phyloP scores from a whole-genome alignment of 805 yeast species.

The Yarrowia sp. region DNA sequence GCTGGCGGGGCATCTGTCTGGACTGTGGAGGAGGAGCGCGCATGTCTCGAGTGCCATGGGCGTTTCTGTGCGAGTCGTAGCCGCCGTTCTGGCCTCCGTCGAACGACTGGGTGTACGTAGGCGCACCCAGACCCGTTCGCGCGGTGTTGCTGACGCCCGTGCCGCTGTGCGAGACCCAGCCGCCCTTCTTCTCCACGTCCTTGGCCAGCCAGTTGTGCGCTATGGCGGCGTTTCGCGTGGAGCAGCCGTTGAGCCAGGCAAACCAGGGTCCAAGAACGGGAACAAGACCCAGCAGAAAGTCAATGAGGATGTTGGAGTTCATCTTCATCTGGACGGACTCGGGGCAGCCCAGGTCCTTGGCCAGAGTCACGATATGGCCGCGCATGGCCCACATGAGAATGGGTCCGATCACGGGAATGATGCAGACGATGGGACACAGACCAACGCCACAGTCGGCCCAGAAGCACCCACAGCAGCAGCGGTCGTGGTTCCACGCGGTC shows the following conservation, averaged over 20 bases:
- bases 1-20: neutral
- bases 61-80: neutral
- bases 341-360: slow-evolving; percentile 61
- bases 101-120: neutral
- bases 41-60: neutral
- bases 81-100: neutral
- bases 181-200: slow-evolving; percentile 16
- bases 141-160: neutral
- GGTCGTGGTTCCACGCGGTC: slow-evolving; percentile 85
- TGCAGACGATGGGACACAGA: slow-evolving; percentile 65
- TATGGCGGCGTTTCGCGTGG: slow-evolving; percentile 80
- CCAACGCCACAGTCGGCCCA: slow-evolving; percentile 70
- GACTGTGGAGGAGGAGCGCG: neutral
- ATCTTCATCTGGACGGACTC: slow-evolving; percentile 58
- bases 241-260: slow-evolving; percentile 79
- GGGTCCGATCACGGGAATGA: slow-evolving; percentile 86
- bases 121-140: neutral
- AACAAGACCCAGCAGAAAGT: slow-evolving; percentile 69
- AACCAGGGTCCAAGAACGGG: slow-evolving; percentile 79
- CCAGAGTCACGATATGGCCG: slow-evolving; percentile 59
- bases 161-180: slow-evolving; percentile 11
- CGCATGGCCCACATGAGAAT: slow-evolving; percentile 75
- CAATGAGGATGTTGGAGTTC: slow-evolving; percentile 73
- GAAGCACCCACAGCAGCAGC: slow-evolving; percentile 76
- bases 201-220: slow-evolving; percentile 14